Evolutionary conservation across 164 flowering plant genomes (phyloP), one percentile per base, ranked within the genome.

Genomic region (Liriodendron chinense): DNA sequence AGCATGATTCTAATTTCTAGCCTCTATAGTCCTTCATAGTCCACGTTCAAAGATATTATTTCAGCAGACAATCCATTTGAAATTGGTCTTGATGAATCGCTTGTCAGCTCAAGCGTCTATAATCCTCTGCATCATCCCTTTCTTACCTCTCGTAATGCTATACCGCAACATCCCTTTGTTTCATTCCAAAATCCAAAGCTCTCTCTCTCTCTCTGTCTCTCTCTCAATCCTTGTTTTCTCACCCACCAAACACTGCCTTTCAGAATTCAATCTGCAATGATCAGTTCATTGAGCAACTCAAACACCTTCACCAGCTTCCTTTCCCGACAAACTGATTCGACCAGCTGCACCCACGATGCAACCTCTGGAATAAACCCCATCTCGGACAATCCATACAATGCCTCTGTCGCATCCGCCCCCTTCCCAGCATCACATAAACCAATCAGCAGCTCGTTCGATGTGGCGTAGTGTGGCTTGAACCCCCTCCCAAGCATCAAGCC

Each of bases 381-480:
- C 59, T 86, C 91, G 0, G 75, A 68, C 74, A 96, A 80, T 72
- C 86, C 86, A 78, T 76, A 72, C 80, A 92, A 75, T 21, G 85
- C 80, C 18, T 16, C 72, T 18, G 78, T 85, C 22, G 95, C 97
- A 78, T 88, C 90, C 9, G 73, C 85, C 23, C 71, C 87, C 85
- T 70, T 88, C 70, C 90, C 94, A 23, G 81, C 87, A 71, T 85
- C 76, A 78, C 94, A 92, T 47, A 96, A 82, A 48, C 76, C 76
- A 71, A 87, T 79, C 72, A 96, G 75, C 69, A 96, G 70, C 72
- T 87, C 87, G 81, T 91, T 94, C 26, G 96, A 92, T 18, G 98
- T 94, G 0, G 89, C 93, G 78, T 84, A 83, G 83, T 96, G 98
- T 7, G 99, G 99, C 70, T 85, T 2, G 78, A 89, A 85, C 0